phyloP scores from a whole-genome alignment of 2,329 filamentous ascomycete genomes.

The Nemania diffusa region DNA sequence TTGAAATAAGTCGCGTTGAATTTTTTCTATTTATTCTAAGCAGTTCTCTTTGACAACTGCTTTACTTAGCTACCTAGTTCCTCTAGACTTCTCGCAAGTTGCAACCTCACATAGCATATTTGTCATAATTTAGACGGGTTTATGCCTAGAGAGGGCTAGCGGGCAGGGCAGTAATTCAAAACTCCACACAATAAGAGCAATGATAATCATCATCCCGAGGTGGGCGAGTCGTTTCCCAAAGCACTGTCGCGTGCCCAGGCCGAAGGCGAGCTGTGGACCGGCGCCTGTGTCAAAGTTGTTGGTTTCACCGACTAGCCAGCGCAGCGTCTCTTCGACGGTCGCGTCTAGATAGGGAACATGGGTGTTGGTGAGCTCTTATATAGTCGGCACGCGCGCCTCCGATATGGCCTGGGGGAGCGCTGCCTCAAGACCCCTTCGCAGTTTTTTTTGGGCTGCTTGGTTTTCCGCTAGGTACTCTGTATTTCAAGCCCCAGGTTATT shows the following conservation, averaged over 20 bases:
- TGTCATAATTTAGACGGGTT: background rate
- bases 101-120: background rate
- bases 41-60: too few relatives aligned
- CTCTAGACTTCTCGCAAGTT: too few relatives aligned
- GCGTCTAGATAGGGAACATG: constrained; percentile 49
- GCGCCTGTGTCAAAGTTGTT: constrained; percentile 38
- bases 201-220: constrained; percentile 37
- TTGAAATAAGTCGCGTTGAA: too few relatives aligned
- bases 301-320: constrained; percentile 23
- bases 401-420: constrained; percentile 33
- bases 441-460: too few relatives aligned
- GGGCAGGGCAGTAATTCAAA: constrained; percentile 38
- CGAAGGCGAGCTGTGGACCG: constrained; percentile 45
- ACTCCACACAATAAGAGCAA: constrained; percentile 41
- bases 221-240: constrained; percentile 45
- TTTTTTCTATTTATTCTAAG: too few relatives aligned
- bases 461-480: too few relatives aligned
- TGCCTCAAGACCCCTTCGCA: too few relatives aligned
- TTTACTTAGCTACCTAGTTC: too few relatives aligned
- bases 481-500: background rate
- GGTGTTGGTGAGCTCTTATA: constrained; percentile 40
- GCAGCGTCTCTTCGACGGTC: constrained; percentile 48
- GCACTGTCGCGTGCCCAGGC: constrained; percentile 43
- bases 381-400: constrained; percentile 40
- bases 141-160: background rate